Evolutionary conservation across 805 yeast genomes (phyloP), one percentile per base, ranked within the genome.

Genomic region (Lipomyces yamanashiensis): DNA sequence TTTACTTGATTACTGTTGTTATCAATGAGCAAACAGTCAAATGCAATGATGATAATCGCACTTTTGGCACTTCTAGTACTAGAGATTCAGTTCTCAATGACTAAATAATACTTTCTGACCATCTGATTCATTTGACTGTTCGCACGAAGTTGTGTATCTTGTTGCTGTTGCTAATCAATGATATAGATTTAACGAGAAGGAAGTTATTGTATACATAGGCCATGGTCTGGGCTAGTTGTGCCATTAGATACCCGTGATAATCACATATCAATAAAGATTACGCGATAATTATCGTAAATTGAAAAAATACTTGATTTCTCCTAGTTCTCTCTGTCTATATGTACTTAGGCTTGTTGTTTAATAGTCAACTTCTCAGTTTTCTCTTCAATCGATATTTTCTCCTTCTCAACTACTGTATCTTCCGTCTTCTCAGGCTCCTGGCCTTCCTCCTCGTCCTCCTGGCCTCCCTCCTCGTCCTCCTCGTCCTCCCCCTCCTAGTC

Each of bases 31-130:
- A 23, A 47, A 40, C 23, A 23, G 21, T 10, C 36, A 21, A 19
- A 41, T 40, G 37, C 28, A 53, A 28, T 53, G 48, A 53, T 56
- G 59, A 56, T 56, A 48, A n/a, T 44, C 21, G 34, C 44, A 50
- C 67, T 60, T 64, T 64, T 67, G 71, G 71, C 71, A 67, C 67
- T 70, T 67, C 71, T 67, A 67, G 67, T 67, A 69, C 68, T 67
- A 67, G 71, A 54, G 60, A 50, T 50, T 49, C 17, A 43, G 55
- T 55, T 51, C 49, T 63, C 70, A 51, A 60, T 63, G 68, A 66
- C 64, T 66, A 63, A 49, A 64, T 39, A 53, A 53, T 41, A 53
- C 57, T 53, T 53, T 53, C 57, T 53, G 57, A 53, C 57, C 57
- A 53, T 53, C 57, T 53, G 57, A 53, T 40, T 41, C 48, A 41